Conservation (phyloP, 2,329 filamentous ascomycete species). For the Colletotrichum cereale region DNA sequence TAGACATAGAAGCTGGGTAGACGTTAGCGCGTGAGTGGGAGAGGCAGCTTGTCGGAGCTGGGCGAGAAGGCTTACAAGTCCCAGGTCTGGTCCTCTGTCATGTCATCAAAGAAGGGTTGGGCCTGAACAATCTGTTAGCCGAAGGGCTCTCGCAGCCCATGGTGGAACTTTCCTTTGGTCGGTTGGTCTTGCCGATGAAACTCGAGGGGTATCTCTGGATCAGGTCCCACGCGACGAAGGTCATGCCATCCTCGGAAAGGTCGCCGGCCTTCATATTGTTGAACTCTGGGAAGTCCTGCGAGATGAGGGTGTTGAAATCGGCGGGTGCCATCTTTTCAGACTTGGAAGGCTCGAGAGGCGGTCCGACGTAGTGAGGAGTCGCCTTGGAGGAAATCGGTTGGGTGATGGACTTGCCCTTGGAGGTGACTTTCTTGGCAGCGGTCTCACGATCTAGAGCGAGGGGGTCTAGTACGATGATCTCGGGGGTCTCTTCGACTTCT, state of each 20-base stretch:
- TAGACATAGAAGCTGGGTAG: slow-evolving; percentile 74
- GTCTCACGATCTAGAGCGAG: slow-evolving; percentile 24
- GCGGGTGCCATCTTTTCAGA: slow-evolving; percentile 21
- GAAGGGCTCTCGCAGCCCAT: background rate
- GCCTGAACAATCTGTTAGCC: slow-evolving; percentile 49
- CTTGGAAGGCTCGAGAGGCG: slow-evolving; percentile 20
- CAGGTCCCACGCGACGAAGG: slow-evolving; percentile 65
- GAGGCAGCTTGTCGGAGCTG: background rate
- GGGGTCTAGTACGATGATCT: slow-evolving; percentile 15
- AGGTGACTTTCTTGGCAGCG: slow-evolving; percentile 23
- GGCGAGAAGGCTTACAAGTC: slow-evolving; percentile 73
- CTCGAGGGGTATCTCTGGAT: slow-evolving; percentile 70
- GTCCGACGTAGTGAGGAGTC: background rate
- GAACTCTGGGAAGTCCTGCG: slow-evolving; percentile 31
- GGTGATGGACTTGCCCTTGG: slow-evolving; percentile 10
- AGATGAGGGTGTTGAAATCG: slow-evolving; percentile 27
- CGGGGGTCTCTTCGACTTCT: slow-evolving; percentile 3
- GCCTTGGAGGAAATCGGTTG: background rate
- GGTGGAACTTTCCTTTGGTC: slow-evolving; percentile 55
- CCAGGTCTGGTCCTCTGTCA: slow-evolving; percentile 75
- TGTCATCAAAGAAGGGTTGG: slow-evolving; percentile 65
- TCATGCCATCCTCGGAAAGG: slow-evolving; percentile 45
- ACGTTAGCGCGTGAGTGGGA: background rate
- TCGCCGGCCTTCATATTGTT: slow-evolving; percentile 29
- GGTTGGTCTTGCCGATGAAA: slow-evolving; percentile 68